Conservation (phyloP, 345 rosid species). For the Cardamine occulta region DNA sequence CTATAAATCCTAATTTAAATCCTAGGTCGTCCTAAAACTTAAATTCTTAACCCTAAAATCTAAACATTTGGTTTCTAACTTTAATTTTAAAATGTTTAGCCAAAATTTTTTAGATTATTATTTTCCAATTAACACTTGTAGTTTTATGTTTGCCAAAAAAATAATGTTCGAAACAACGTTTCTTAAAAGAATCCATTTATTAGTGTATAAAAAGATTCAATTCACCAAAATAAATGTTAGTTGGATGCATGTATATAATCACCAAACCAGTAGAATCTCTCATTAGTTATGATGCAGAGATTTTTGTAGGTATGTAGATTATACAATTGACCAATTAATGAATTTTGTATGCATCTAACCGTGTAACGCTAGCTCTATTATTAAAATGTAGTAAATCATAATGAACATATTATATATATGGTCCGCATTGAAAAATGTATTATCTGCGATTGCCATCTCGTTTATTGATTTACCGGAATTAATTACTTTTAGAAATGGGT, state of each 20-base stretch:
- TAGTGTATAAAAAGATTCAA: not conserved
- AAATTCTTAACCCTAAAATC: not conserved
- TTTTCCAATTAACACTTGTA: not conserved
- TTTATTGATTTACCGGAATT: not conserved
- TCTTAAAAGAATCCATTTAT: not conserved
- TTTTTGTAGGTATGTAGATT: not conserved
- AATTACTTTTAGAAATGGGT: not conserved
- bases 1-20: not conserved
- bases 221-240: conserved; percentile 1
- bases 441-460: not conserved
- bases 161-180: not conserved
- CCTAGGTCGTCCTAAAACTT: not conserved
- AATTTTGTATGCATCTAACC: not conserved
- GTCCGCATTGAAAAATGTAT: not conserved
- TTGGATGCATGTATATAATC: not conserved
- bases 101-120: too few relatives aligned
- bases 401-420: not conserved
- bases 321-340: not conserved
- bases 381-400: not conserved
- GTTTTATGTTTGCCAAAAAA: not conserved
- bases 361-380: not conserved
- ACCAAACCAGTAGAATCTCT: not conserved
- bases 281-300: not conserved
- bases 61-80: not conserved
- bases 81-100: not conserved